Evolutionary conservation across 495 filamentous ascomycete genomes (phyloP), one percentile per base, ranked within the genome.

Genomic region (Zalerion maritima): DNA sequence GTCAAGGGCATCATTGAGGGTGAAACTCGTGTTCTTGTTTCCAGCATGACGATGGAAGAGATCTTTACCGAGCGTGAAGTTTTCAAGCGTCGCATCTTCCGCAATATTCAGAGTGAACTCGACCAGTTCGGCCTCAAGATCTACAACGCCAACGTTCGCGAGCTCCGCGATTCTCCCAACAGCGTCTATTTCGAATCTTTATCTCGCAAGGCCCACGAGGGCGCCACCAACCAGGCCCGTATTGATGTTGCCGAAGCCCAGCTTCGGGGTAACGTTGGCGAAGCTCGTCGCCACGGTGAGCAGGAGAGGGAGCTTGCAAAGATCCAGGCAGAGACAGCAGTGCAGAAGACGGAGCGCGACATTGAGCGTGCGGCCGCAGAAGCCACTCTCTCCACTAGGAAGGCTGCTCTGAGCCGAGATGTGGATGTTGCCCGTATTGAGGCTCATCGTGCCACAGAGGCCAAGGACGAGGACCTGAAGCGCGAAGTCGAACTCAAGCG

Each of bases 1-100:
- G 77, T 86, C 37, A 85, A 81, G 55, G 81, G 81, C 33, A 81
- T 89, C 51, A 86, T 89, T 43, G 80, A 86, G 50, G 81, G 81
- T 28, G 81, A 89, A 48, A 82, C 78, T 5, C 66, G 81, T 26
- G 74, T 77, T 14, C 67, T 85, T 26, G 78, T 89, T 18, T 75
- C 69, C 3, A 69, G 63, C 34, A 82, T 84, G 78, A 81, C 79
- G 8, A 83, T 86, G 78, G 81, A 86, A 44, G 81, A 85, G 54
- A 75, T 89, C 24, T 85, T 83, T 50, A 76, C 73, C 29, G 74
- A 79, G 51, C 63, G 81, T n/a, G 73, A 81, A 42, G 56, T 75
- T 18, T 85, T 86, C 61, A 84, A 85, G 57, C 62, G 60, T 17
- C 66, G 78, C 32, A 79, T 86, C 32, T 81, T 82, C 45, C 59